Evolutionary conservation across 2,329 filamentous ascomycete species (phyloP).

Genomic region (Fusarium coicis): DNA sequence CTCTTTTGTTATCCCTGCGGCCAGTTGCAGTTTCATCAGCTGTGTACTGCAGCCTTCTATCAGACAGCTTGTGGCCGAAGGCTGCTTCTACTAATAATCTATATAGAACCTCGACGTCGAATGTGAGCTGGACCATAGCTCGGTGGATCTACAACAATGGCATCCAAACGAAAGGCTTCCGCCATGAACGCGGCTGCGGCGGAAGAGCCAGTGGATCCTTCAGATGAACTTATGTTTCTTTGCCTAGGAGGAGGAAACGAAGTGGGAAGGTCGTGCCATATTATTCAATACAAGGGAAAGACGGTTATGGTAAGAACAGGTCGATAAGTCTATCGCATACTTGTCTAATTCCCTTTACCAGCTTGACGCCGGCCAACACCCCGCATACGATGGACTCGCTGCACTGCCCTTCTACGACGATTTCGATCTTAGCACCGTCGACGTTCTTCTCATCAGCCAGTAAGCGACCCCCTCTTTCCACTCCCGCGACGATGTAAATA

Average conservation of each 20-base stretch:
- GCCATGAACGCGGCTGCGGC: constrained; percentile 74
- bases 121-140: constrained; percentile 35
- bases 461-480: constrained; percentile 66
- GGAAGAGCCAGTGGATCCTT: constrained; percentile 90
- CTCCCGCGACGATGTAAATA: constrained; percentile 38
- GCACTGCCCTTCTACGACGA: constrained; percentile 98
- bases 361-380: constrained; percentile 98
- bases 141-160: constrained; percentile 67
- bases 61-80: constrained; percentile 6
- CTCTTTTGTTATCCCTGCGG: neutral
- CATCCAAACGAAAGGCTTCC: constrained; percentile 89
- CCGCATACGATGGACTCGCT: constrained; percentile 93
- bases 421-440: constrained; percentile 96
- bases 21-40: constrained; percentile 9
- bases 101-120: constrained; percentile 14
- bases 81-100: constrained; percentile 25
- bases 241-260: constrained; percentile 96
- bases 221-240: constrained; percentile 94
- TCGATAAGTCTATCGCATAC: constrained; percentile 4
- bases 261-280: constrained; percentile 96
- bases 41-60: constrained; percentile 9
- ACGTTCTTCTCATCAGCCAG: constrained; percentile 98
- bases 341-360: constrained; percentile 51
- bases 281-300: constrained; percentile 99
- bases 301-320: constrained; percentile 85